These are phyloP conservation scores for Pisolithus albus DNA, from an alignment of 768 basidiomycete species.

Conservation along the genomic window DNA sequence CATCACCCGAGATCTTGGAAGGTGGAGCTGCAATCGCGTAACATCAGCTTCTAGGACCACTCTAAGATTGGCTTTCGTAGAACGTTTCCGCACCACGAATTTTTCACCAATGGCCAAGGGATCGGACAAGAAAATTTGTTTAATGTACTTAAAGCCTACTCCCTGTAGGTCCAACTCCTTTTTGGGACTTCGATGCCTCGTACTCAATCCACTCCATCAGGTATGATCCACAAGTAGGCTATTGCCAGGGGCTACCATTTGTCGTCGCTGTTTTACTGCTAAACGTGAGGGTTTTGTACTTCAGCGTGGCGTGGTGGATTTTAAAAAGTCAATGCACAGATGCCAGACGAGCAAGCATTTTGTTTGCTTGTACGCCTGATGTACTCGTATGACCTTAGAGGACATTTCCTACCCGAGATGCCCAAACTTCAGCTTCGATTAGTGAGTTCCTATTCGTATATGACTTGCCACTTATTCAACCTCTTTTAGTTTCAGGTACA, in stretches of 20 bases:
- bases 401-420: conserved; percentile 99
- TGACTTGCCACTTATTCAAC: neutral
- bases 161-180: conserved; percentile 51
- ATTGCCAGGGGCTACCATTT: conserved; percentile 96
- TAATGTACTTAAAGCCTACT: conserved; percentile 97
- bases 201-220: conserved; percentile 30
- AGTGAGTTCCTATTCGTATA: conserved; percentile 35
- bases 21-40: conserved; percentile 35
- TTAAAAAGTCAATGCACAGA: conserved; percentile 41
- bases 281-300: conserved; percentile 52
- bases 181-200: neutral
- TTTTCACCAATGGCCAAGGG: conserved; percentile 91
- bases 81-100: conserved; percentile 95
- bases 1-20: conserved; percentile 85
- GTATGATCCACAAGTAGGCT: conserved; percentile 90
- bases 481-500: conserved; percentile 52
- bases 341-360: conserved; percentile 99
- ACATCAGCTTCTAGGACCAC: neutral
- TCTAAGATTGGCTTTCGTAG: conserved; percentile 31
- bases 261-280: conserved; percentile 89
- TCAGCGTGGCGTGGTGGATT: neutral
- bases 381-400: conserved; percentile 93
- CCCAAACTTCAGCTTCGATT: conserved; percentile 91
- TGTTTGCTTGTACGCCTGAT: conserved; percentile 90
- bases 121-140: conserved; percentile 96